These are phyloP conservation scores for Camelina laxa DNA, from an alignment of 345 rosid species.

Conservation along the genomic window DNA sequence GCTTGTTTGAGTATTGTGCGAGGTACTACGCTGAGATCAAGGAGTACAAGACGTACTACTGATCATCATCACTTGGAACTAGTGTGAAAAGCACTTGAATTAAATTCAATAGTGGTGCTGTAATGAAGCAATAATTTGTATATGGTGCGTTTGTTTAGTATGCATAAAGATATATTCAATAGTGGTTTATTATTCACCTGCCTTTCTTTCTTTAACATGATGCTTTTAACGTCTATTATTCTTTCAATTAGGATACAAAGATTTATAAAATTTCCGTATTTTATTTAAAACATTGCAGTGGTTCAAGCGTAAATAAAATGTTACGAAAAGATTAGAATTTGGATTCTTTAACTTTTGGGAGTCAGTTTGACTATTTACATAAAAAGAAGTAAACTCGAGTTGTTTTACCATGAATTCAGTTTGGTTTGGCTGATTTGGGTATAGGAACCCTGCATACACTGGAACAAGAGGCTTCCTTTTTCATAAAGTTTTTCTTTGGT, in stretches of 20 bases:
- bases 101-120: not conserved
- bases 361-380: not conserved
- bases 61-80: not conserved
- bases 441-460: not conserved
- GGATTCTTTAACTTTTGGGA: not conserved
- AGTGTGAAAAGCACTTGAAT: not conserved
- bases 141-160: not conserved
- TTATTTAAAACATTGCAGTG: not conserved
- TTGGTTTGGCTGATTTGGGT: conserved; percentile 15
- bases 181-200: too few species aligned
- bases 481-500: not conserved
- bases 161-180: not conserved
- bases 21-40: conserved; percentile 39
- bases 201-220: too few species aligned
- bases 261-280: not conserved
- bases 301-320: not conserved
- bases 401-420: not conserved
- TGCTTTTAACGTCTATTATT: too few species aligned
- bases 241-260: too few species aligned
- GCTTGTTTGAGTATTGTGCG: conserved; percentile 78
- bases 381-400: not conserved
- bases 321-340: not conserved
- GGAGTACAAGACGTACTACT: conserved; percentile 30
- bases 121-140: not conserved
- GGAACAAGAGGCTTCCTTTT: conserved; percentile 15